A percentile compares a stretch with the other conserved stretches of the same genome.
These are phyloP conservation scores for Laburnicola sp. DNA, from an alignment of 2,329 filamentous ascomycete genomes.

Conservation along the genomic window DNA sequence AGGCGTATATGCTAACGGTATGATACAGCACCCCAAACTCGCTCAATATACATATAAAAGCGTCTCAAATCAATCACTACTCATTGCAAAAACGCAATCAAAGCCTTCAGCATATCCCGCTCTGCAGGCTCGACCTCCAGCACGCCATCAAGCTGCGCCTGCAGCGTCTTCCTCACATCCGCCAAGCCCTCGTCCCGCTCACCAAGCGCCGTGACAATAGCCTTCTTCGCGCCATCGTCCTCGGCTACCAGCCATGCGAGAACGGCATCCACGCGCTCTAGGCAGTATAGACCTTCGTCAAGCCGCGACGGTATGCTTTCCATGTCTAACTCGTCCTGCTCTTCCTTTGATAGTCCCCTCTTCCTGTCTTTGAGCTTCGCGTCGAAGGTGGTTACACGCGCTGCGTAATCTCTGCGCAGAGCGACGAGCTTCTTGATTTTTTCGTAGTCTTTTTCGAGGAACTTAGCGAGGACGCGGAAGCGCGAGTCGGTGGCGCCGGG, in stretches of 20 bases:
- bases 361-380: slow-evolving; percentile 63
- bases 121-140: slow-evolving; percentile 55
- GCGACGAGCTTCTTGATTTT: slow-evolving; percentile 75
- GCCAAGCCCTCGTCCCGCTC: slow-evolving; percentile 68
- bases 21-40: background rate
- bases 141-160: slow-evolving; percentile 67
- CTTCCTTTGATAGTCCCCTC: slow-evolving; percentile 58
- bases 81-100: slow-evolving; percentile 46
- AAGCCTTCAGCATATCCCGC: slow-evolving; percentile 67
- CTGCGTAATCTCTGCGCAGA: slow-evolving; percentile 71
- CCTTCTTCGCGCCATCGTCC: slow-evolving; percentile 72
- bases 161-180: slow-evolving; percentile 67
- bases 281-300: slow-evolving; percentile 79
- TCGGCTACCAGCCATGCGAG: slow-evolving; percentile 91
- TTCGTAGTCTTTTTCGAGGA: slow-evolving; percentile 90
- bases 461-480: slow-evolving; percentile 87
- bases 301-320: slow-evolving; percentile 76
- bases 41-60: background rate
- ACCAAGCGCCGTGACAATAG: slow-evolving; percentile 65
- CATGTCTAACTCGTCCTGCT: slow-evolving; percentile 63
- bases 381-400: slow-evolving; percentile 65
- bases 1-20: background rate
- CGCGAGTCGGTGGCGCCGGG: slow-evolving; percentile 76
- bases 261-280: slow-evolving; percentile 82
- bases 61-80: background rate